A percentile compares a stretch with the other conserved stretches of the same genome.
phyloP scores from a whole-genome alignment of 2,329 filamentous ascomycete genomes.

The Ambrosiella beaveri region DNA sequence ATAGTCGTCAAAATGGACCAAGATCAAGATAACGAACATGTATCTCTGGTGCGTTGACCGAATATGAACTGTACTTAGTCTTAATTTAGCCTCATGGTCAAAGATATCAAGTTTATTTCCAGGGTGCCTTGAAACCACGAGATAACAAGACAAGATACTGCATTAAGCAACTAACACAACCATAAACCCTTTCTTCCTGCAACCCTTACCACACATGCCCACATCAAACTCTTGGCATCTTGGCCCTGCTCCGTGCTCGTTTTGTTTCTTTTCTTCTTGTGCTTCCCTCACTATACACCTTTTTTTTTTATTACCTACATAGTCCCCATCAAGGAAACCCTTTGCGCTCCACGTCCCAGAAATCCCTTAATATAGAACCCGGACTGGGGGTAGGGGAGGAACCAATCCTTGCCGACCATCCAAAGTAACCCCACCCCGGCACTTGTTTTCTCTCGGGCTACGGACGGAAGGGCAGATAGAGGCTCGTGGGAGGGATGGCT shows the following conservation, averaged over 20 bases:
- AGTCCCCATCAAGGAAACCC: neutral
- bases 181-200: neutral
- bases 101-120: too few relatives aligned
- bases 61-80: too few relatives aligned
- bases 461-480: neutral
- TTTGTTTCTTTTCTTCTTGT: conserved; percentile 1
- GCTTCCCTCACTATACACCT: neutral
- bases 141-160: neutral
- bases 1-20: too few relatives aligned
- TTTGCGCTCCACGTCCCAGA: neutral
- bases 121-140: too few relatives aligned
- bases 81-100: too few relatives aligned
- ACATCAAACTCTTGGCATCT: neutral
- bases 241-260: conserved; percentile 5
- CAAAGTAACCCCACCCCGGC: neutral
- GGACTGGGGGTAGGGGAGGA: neutral
- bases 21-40: too few relatives aligned
- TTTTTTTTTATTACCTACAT: neutral
- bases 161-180: neutral
- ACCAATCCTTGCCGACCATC: neutral
- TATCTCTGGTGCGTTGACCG: too few relatives aligned
- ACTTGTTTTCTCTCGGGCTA: neutral
- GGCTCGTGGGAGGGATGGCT: neutral
- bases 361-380: neutral
- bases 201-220: neutral